These are phyloP conservation scores for Musa troglodytarum DNA, from an alignment of 176 grass and related monocot species.

Conservation along the genomic window DNA sequence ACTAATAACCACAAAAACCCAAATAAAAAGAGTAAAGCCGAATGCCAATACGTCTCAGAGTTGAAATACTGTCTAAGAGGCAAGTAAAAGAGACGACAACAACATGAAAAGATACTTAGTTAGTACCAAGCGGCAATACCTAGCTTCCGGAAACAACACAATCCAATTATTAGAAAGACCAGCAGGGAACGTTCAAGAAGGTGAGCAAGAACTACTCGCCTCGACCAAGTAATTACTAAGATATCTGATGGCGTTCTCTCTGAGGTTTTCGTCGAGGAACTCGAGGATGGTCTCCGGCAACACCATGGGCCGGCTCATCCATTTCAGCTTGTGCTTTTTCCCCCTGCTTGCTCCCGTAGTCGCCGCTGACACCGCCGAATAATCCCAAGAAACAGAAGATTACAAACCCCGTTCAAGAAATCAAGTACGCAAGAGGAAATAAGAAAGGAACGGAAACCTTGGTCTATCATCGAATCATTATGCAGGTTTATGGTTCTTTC, in stretches of 20 bases:
- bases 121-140: background rate
- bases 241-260: slow-evolving; percentile 21
- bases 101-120: background rate
- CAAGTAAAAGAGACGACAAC: background rate
- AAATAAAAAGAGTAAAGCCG: too few species aligned
- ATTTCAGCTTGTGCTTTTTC: slow-evolving; percentile 12
- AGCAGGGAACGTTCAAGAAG: background rate
- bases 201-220: background rate
- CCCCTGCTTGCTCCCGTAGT: background rate
- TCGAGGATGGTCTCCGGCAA: slow-evolving; percentile 19
- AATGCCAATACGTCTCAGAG: too few species aligned
- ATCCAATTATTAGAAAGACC: background rate
- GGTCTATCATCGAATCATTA: slow-evolving; percentile 12
- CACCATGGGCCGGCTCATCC: slow-evolving; percentile 12
- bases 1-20: too few species aligned
- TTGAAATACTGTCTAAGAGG: background rate
- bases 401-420: background rate
- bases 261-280: slow-evolving; percentile 11
- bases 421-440: background rate
- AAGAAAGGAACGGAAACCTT: background rate
- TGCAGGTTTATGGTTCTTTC: background rate
- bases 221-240: slow-evolving; percentile 22
- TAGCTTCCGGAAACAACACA: background rate
- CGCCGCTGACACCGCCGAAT: background rate
- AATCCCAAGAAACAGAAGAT: background rate